Percentiles rank a stretch among this genome's conserved stretches.
phyloP scores from a whole-genome alignment of 1,284 basidiomycete genomes.

The Schizophyllum amplum region DNA sequence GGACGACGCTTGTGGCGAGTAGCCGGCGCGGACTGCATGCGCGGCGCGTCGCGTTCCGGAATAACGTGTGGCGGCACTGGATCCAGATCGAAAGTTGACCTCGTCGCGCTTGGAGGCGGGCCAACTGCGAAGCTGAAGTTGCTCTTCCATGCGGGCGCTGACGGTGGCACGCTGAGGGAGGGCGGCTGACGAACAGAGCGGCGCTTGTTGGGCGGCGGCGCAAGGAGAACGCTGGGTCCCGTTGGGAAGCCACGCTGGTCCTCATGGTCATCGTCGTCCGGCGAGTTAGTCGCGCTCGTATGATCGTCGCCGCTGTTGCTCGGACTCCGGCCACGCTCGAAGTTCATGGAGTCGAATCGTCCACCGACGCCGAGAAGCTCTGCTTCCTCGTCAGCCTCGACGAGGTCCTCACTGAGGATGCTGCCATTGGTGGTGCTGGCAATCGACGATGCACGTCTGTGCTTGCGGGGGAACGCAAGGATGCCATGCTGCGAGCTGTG shows the following conservation, averaged over 20 bases:
- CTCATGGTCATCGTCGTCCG: constrained; percentile 31
- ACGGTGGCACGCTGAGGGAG: constrained; percentile 33
- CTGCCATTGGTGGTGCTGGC: constrained; percentile 64
- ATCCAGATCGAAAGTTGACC: constrained; percentile 41
- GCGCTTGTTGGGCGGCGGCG: background rate
- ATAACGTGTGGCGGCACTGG: background rate
- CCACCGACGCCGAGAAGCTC: constrained; percentile 62
- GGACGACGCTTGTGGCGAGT: constrained; percentile 50
- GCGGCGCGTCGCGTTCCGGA: background rate
- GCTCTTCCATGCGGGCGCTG: constrained; percentile 45
- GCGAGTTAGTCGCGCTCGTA: constrained; percentile 29
- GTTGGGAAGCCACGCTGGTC: constrained; percentile 3
- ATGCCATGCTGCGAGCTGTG: constrained; percentile 22
- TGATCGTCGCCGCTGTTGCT: constrained; percentile 8
- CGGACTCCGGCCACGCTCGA: constrained; percentile 29
- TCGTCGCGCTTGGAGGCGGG: constrained; percentile 34
- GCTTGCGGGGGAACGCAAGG: background rate
- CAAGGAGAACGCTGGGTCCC: background rate
- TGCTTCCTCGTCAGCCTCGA: constrained; percentile 73
- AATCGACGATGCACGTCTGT: constrained; percentile 60
- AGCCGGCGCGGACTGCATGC: constrained; percentile 17
- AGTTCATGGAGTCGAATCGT: constrained; percentile 45
- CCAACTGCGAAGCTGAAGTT: constrained; percentile 37
- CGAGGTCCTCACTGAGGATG: constrained; percentile 67
- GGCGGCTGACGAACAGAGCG: constrained; percentile 10